Evolutionary conservation across 2,329 filamentous ascomycete species (phyloP).

Genomic region (Emergomyces pasteurianus): DNA sequence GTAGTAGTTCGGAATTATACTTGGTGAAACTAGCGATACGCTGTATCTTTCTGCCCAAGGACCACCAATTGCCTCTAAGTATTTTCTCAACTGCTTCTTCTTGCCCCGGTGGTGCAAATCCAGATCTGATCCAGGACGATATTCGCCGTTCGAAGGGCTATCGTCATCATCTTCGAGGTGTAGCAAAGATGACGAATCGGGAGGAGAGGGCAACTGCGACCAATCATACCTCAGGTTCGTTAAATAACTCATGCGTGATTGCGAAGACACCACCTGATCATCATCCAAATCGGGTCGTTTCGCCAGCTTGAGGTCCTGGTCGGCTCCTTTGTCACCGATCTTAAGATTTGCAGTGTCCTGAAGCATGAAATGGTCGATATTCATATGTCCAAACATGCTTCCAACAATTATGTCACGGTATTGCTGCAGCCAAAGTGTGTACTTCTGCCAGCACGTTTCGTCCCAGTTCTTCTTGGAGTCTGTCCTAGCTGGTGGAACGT

Average conservation of each 20-base stretch:
- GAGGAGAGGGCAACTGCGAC: slow-evolving; percentile 57
- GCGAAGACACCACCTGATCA: slow-evolving; percentile 50
- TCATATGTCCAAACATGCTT: slow-evolving; percentile 88
- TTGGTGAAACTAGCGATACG: slow-evolving; percentile 67
- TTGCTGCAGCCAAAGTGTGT: slow-evolving; percentile 77
- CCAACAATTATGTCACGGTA: slow-evolving; percentile 81
- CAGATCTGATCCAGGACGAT: slow-evolving; percentile 6
- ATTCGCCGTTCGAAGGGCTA: slow-evolving; percentile 13
- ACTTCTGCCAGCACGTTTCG: slow-evolving; percentile 97
- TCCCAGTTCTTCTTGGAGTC: slow-evolving; percentile 82
- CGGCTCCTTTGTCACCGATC: slow-evolving; percentile 33
- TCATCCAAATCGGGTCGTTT: slow-evolving; percentile 19
- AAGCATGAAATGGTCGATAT: slow-evolving; percentile 91
- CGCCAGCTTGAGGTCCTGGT: slow-evolving; percentile 8
- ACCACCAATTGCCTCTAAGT: slow-evolving; percentile 59
- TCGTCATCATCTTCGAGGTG: slow-evolving; percentile 8
- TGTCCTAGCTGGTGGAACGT: slow-evolving; percentile 83
- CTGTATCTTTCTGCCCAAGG: slow-evolving; percentile 77
- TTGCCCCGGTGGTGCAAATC: slow-evolving; percentile 40
- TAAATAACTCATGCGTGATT: slow-evolving; percentile 68
- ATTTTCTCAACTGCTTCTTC: slow-evolving; percentile 39
- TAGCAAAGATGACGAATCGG: slow-evolving; percentile 14
- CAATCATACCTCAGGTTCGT: slow-evolving; percentile 65
- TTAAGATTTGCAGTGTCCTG: slow-evolving; percentile 73
- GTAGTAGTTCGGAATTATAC: slow-evolving; percentile 85